Evolutionary conservation across 1,284 basidiomycete genomes (phyloP).

Genomic region (Ustilago shanxiensis): DNA sequence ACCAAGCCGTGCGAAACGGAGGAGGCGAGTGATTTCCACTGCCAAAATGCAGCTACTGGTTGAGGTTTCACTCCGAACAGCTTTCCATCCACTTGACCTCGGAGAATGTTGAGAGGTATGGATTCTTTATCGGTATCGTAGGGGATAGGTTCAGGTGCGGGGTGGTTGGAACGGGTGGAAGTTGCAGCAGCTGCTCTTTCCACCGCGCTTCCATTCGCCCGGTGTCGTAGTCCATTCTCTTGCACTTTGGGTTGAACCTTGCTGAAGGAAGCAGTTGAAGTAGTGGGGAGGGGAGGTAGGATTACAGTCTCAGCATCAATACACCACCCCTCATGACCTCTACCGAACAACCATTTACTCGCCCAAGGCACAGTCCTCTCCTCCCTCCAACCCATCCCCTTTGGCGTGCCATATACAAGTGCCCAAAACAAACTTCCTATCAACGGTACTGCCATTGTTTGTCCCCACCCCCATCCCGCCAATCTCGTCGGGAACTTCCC

Average conservation of each 20-base stretch:
- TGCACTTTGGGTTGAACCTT: too few relatives aligned
- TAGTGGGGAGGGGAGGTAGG: constrained; percentile 24
- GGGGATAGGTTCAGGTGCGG: constrained; percentile 12
- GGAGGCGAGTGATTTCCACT: constrained; percentile 35
- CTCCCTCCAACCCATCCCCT: constrained; percentile 24
- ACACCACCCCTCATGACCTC: constrained; percentile 38
- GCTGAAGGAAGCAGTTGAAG: neutral
- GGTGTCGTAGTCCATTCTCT: too few relatives aligned
- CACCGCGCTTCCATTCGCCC: neutral
- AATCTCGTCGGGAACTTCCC: constrained; percentile 17
- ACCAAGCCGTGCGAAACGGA: constrained; percentile 17
- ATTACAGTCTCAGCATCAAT: constrained; percentile 39
- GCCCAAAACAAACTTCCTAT: constrained; percentile 41
- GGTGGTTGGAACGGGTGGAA: neutral
- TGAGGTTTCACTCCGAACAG: constrained; percentile 10
- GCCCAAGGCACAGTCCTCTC: constrained; percentile 22
- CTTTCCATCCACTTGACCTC: constrained; percentile 13
- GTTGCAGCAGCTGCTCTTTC: constrained; percentile 15
- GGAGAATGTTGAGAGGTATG: constrained; percentile 19
- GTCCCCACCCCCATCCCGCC: constrained; percentile 19
- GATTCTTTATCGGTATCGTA: constrained; percentile 11
- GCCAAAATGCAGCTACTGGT: constrained; percentile 30
- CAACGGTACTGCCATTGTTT: constrained; percentile 25
- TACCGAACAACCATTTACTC: constrained; percentile 31
- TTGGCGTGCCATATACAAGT: constrained; percentile 28